A percentile compares a stretch with the other conserved stretches of the same genome.
Evolutionary conservation across 495 filamentous ascomycete species (phyloP).

Genomic region (Pyrenula aspistea): DNA sequence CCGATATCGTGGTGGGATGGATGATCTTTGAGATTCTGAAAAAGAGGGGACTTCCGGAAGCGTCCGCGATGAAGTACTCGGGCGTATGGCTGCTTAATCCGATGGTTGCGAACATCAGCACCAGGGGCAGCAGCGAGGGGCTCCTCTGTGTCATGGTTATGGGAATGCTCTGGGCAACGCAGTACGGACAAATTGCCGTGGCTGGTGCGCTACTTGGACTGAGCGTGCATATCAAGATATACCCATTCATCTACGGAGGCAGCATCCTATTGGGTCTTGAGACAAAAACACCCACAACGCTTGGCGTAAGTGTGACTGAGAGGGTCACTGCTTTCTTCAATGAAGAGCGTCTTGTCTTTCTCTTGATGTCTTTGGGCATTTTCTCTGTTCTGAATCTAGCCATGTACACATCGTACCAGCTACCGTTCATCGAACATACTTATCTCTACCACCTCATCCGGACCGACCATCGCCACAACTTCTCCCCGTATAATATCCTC

Average conservation of each 20-base stretch:
- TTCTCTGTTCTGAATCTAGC: constrained; percentile 58
- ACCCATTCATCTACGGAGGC: constrained; percentile 86
- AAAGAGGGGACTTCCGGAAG: constrained; percentile 10
- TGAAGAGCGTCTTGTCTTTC: constrained; percentile 44
- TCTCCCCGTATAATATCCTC: constrained; percentile 88
- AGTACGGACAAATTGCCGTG: constrained; percentile 41
- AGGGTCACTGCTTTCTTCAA: constrained; percentile 45
- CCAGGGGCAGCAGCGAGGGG: constrained; percentile 86
- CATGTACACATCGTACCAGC: constrained; percentile 68
- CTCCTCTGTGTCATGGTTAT: constrained; percentile 73
- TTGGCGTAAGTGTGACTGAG: background rate
- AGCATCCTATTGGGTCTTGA: constrained; percentile 86
- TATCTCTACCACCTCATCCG: constrained; percentile 87
- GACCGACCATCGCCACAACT: constrained; percentile 95
- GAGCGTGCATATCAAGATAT: constrained; percentile 94
- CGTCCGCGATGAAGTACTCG: constrained; percentile 57
- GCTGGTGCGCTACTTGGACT: constrained; percentile 72
- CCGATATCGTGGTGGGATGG: constrained; percentile 80
- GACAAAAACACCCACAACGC: constrained; percentile 1
- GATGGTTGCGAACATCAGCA: constrained; percentile 95
- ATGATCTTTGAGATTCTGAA: constrained; percentile 57
- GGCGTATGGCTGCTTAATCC: constrained; percentile 90
- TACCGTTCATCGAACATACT: constrained; percentile 73
- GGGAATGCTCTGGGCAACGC: constrained; percentile 68
- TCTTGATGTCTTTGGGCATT: constrained; percentile 50